These are phyloP conservation scores for Phlebopus sp. DNA, from an alignment of 1,284 basidiomycete species.

Conservation along the genomic window DNA sequence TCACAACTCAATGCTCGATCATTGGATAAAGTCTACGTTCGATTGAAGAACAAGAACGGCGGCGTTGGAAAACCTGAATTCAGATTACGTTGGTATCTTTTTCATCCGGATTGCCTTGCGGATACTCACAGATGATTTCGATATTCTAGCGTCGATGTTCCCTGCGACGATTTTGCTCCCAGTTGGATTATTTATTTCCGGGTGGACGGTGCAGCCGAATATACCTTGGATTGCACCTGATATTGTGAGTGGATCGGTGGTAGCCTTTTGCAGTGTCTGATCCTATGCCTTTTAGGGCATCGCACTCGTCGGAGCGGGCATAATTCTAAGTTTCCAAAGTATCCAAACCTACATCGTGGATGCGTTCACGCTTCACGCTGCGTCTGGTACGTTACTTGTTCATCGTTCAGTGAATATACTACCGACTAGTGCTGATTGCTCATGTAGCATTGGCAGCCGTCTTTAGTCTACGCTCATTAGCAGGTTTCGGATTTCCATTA, in stretches of 20 bases:
- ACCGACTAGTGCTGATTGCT: no score
- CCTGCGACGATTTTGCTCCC: conserved; percentile 54
- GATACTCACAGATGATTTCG: conserved; percentile 5
- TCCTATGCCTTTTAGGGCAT: conserved; percentile 46
- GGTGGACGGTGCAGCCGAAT: conserved; percentile 59
- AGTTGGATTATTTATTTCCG: conserved; percentile 58
- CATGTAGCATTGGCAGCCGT: conserved; percentile 54
- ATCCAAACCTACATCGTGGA: conserved; percentile 56
- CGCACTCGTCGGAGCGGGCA: conserved; percentile 41
- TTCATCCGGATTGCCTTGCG: no score
- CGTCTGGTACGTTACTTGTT: conserved; percentile 38
- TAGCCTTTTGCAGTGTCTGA: background rate
- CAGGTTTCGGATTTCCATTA: conserved; percentile 66
- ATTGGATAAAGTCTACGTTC: conserved; percentile 47
- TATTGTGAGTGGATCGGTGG: conserved; percentile 41
- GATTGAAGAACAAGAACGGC: conserved; percentile 40
- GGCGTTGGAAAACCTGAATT: conserved; percentile 50
- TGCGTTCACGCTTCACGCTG: conserved; percentile 52
- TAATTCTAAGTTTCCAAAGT: conserved; percentile 44
- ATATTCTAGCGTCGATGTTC: conserved; percentile 53
- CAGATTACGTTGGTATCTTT: conserved; percentile 30
- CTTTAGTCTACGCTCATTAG: conserved; percentile 54
- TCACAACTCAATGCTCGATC: conserved; percentile 49
- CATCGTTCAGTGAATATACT: no score
- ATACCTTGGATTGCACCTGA: conserved; percentile 69